phyloP scores from a whole-genome alignment of 495 filamentous ascomycete genomes.

The Penicillium coprophilum region DNA sequence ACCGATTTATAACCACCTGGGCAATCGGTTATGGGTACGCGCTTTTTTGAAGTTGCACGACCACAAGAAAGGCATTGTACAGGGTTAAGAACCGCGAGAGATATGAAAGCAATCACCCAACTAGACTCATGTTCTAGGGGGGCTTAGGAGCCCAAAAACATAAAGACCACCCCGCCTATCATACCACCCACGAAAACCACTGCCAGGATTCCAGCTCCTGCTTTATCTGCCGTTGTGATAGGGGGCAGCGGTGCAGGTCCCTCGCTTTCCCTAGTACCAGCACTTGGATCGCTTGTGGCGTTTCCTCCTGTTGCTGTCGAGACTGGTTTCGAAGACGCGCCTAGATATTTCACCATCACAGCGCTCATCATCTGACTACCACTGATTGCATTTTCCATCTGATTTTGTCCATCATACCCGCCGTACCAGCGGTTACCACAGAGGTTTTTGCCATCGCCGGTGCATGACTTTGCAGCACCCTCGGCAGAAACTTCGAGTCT shows the following conservation, averaged over 20 bases:
- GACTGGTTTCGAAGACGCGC: conserved; percentile 4
- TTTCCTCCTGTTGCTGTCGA: conserved; percentile 23
- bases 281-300: conserved; percentile 17
- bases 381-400: conserved; percentile 52
- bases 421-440: conserved; percentile 47
- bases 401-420: conserved; percentile 39
- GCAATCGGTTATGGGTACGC: too few species aligned
- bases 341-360: conserved; percentile 2
- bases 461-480: conserved; percentile 49
- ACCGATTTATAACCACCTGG: too few species aligned
- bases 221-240: conserved; percentile 53
- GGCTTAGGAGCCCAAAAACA: neutral
- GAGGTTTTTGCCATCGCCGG: conserved; percentile 42
- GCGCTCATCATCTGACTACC: conserved; percentile 18
- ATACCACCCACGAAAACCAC: conserved; percentile 50
- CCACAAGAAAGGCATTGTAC: too few species aligned
- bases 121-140: neutral
- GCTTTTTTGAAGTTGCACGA: too few species aligned
- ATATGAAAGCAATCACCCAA: too few species aligned
- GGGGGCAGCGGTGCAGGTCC: neutral
- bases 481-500: conserved; percentile 2
- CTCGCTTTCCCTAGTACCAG: conserved; percentile 3
- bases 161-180: conserved; percentile 37
- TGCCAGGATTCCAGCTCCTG: conserved; percentile 62
- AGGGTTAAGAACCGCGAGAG: too few species aligned